phyloP scores from a whole-genome alignment of 331 rosid species.

The Ulmus americana region DNA sequence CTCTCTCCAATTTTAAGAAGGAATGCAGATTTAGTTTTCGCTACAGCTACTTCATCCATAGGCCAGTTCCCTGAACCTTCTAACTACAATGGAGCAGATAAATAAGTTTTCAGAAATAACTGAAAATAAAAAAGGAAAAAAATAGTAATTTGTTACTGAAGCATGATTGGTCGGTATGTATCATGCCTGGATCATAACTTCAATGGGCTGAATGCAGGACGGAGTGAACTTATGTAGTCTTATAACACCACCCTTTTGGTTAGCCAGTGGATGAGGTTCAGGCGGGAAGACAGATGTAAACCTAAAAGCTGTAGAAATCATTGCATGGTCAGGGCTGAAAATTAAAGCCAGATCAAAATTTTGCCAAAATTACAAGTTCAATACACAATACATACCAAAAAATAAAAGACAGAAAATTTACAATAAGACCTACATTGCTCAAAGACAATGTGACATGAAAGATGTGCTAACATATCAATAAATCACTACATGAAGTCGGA shows the following conservation, averaged over 20 bases:
- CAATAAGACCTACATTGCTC: neutral
- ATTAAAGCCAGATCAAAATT: constrained; percentile 8
- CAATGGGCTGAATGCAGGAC: constrained; percentile 78
- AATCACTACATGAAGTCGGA: no score
- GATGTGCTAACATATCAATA: neutral
- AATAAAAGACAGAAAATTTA: no score
- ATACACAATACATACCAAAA: neutral
- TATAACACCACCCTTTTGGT: constrained; percentile 40
- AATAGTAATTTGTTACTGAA: neutral
- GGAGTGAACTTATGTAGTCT: constrained; percentile 43
- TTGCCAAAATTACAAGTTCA: neutral
- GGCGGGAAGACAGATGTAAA: constrained; percentile 85
- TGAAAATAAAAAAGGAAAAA: neutral
- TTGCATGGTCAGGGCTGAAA: neutral
- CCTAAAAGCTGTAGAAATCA: constrained; percentile 66
- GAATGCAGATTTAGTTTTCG: constrained; percentile 79
- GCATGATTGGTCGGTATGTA: constrained; percentile 6
- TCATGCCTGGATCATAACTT: constrained; percentile 91
- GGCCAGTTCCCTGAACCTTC: constrained; percentile 99
- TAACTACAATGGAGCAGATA: constrained; percentile 43
- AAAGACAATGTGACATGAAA: neutral
- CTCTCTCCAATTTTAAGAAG: constrained; percentile 88
- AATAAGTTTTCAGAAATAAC: constrained; percentile 29
- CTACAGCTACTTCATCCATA: constrained; percentile 78
- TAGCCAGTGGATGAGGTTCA: constrained; percentile 72